Conservation (phyloP, 2,329 filamentous ascomycete species). For the Aspergillus oerlinghausenensis region DNA sequence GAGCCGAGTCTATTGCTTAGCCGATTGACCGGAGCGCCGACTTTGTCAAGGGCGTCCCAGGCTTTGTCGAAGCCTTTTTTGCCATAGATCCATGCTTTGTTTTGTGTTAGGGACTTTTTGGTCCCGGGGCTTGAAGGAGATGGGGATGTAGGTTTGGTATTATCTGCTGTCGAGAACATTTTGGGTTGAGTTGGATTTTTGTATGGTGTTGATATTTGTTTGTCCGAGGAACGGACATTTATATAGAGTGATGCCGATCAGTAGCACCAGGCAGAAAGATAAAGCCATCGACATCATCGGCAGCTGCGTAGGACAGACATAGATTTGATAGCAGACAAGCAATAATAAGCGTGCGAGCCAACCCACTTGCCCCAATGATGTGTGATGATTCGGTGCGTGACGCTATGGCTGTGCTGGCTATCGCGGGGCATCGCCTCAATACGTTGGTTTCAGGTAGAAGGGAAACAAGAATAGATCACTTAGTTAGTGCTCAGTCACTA, state of each 20-base stretch:
- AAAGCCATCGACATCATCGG: neutral
- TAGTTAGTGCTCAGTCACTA: no score
- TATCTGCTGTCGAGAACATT: neutral
- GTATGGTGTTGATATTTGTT: neutral
- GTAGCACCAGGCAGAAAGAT: neutral
- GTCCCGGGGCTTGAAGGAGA: neutral
- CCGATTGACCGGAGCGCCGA: conserved; percentile 71
- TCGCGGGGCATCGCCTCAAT: no score
- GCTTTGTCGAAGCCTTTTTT: conserved; percentile 70
- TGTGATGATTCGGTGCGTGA: neutral
- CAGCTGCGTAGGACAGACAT: neutral
- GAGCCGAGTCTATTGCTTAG: conserved; percentile 74
- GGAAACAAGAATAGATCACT: no score
- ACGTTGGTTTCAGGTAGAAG: no score
- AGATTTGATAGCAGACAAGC: neutral
- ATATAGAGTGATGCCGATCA: neutral
- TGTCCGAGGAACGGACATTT: neutral
- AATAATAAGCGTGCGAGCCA: neutral
- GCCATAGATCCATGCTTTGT: conserved; percentile 38
- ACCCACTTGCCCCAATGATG: neutral
- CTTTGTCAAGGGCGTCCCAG: conserved; percentile 61
- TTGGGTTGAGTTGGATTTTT: neutral
- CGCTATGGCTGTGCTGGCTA: neutral
- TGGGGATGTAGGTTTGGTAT: neutral
- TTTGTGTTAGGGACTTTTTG: conserved; percentile 12